These are phyloP conservation scores for Marasmius fiardii DNA, from an alignment of 1,284 basidiomycete species.

Conservation along the genomic window DNA sequence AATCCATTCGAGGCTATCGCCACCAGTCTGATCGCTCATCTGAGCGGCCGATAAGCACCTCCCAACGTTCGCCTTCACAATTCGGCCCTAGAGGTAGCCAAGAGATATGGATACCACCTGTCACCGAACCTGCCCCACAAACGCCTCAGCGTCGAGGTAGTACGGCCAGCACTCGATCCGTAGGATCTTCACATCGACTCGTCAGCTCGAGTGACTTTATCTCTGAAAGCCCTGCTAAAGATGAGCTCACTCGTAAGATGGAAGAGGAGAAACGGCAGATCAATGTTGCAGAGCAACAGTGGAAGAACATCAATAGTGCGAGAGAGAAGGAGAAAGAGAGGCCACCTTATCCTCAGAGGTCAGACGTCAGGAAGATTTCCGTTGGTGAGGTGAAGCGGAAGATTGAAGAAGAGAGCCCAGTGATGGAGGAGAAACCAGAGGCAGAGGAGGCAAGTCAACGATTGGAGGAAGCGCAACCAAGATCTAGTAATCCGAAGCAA, in stretches of 20 bases:
- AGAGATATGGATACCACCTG: constrained; percentile 1
- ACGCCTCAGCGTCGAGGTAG: constrained; percentile 21
- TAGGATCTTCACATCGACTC: constrained; percentile 20
- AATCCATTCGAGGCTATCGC: constrained; percentile 1
- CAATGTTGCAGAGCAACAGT: constrained; percentile 16
- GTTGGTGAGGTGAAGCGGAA: not conserved
- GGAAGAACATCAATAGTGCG: constrained; percentile 8
- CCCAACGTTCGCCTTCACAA: not conserved
- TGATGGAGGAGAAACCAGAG: not conserved
- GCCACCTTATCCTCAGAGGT: constrained; percentile 1
- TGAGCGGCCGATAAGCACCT: not conserved
- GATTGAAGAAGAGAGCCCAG: not conserved
- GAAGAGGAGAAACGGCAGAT: constrained; percentile 11
- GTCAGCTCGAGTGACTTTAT: constrained; percentile 20
- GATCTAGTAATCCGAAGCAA: not conserved
- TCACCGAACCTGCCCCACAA: constrained; percentile 3
- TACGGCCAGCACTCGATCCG: constrained; percentile 24
- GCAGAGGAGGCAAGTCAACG: not conserved
- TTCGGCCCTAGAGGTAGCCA: not conserved
- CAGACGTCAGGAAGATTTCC: constrained; percentile 8
- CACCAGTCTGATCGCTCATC: not conserved
- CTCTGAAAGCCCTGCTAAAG: constrained; percentile 17
- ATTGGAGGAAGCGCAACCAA: not conserved
- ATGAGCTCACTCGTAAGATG: constrained; percentile 7
- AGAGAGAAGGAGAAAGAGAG: constrained; percentile 17